Evolutionary conservation across 225 moss, liverwort and hornwort species (phyloP).

Genomic region (Anthoceros angustus): DNA sequence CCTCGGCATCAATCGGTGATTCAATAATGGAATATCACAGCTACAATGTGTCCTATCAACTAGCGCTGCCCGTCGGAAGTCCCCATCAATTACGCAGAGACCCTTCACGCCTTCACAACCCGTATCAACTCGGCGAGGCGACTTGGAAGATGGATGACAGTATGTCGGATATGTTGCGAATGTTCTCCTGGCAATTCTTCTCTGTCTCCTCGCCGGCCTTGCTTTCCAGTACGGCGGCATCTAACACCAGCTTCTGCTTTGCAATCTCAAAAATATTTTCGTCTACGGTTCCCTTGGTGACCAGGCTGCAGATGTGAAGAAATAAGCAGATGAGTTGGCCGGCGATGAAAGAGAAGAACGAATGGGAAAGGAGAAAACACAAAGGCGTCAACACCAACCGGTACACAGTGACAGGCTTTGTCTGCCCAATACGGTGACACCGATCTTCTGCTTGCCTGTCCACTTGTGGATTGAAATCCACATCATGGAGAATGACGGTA

Average conservation of each 20-base stretch:
- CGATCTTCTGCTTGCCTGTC: slow-evolving; percentile 98
- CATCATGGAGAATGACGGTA: slow-evolving; percentile 88
- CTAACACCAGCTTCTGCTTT: slow-evolving; percentile 86
- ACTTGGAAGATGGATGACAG: slow-evolving; percentile 57
- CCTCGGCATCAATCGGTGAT: too few relatives aligned
- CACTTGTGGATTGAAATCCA: slow-evolving; percentile 99
- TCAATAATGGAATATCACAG: too few relatives aligned
- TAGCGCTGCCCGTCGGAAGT: too few relatives aligned
- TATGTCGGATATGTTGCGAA: slow-evolving; percentile 78
- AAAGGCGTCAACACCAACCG: slow-evolving; percentile 17
- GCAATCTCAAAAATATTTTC: slow-evolving; percentile 93
- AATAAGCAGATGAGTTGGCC: background rate
- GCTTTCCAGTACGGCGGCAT: slow-evolving; percentile 82
- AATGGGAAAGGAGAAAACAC: background rate
- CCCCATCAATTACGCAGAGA: too few relatives aligned
- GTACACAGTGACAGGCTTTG: slow-evolving; percentile 83
- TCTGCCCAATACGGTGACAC: slow-evolving; percentile 89
- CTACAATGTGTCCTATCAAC: too few relatives aligned
- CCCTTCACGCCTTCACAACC: too few relatives aligned
- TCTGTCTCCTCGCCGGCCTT: slow-evolving; percentile 37
- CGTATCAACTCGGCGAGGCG: slow-evolving; percentile 6
- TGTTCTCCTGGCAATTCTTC: slow-evolving; percentile 28
- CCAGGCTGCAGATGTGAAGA: slow-evolving; percentile 29
- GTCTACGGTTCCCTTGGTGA: slow-evolving; percentile 77
- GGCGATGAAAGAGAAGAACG: background rate